These are phyloP conservation scores for Tieghemiomyces parasiticus DNA, from an alignment of 192 early-diverging fungal genomes.

Conservation along the genomic window DNA sequence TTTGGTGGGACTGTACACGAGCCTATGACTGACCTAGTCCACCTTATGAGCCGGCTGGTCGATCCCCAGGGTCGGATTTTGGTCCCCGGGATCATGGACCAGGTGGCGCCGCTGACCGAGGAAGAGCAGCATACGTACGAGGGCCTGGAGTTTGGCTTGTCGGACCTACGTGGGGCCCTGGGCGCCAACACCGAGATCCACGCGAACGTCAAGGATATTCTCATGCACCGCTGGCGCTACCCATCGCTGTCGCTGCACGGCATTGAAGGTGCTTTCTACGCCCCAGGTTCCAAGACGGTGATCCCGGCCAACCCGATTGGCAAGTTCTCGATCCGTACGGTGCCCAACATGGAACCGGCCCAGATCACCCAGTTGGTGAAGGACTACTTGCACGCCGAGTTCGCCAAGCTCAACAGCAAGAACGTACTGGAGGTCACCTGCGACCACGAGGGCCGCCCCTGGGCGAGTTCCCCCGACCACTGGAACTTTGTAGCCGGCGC, in stretches of 20 bases:
- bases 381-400: conserved; percentile 64
- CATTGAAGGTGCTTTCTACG: conserved; percentile 93
- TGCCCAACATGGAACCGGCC: conserved; percentile 84
- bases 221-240: conserved; percentile 90
- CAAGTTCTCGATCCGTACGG: conserved; percentile 96
- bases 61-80: conserved; percentile 74
- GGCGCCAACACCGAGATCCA: conserved; percentile 65
- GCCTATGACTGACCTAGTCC: conserved; percentile 92
- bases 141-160: conserved; percentile 61
- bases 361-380: conserved; percentile 58
- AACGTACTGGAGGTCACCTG: conserved; percentile 63
- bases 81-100: conserved; percentile 82
- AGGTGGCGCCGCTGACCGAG: conserved; percentile 73
- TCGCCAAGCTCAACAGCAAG: conserved; percentile 79
- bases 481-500: conserved; percentile 87
- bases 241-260: conserved; percentile 94
- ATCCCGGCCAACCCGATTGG: conserved; percentile 90
- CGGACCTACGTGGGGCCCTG: conserved; percentile 65
- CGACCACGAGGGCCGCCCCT: conserved; percentile 73
- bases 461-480: conserved; percentile 83
- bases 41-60: conserved; percentile 73
- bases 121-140: conserved; percentile 73
- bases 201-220: conserved; percentile 51
- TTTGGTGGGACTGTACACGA: conserved; percentile 92
- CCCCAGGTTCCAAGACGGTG: conserved; percentile 89